Evolutionary conservation across 495 filamentous ascomycete genomes (phyloP), one percentile per base, ranked within the genome.

Genomic region (Terfezia boudieri): DNA sequence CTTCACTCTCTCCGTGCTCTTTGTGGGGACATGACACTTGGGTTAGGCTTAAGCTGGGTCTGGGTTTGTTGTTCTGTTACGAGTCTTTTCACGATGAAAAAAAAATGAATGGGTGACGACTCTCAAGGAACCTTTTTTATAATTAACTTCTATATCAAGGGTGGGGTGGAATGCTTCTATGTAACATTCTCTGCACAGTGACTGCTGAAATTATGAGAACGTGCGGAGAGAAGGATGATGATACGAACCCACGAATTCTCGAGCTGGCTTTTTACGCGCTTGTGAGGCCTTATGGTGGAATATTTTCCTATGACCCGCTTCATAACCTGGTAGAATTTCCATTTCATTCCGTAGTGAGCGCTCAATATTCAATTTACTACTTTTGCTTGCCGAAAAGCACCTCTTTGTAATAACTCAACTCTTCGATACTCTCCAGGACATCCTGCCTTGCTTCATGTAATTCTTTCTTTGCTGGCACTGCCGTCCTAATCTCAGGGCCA

Each of bases 401-500:
- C 32, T 75, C 64, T 61, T 75, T 77, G 67, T 92, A 98, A 65
- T 83, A 94, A 56, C 71, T 74, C 59, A 89, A 86, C 68, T 98
- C 90, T 53, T 74, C 80, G 58, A 98, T 94, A 66, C 88, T 94
- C 67, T 98, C 90, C 38, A 95, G 65, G 61, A 98, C 95, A 70
- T 98, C 90, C 56, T 81, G 78, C 57, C 76, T 74, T 0, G 90
- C 90, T 67, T 89, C 74, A 71, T 98, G 90, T 16, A 84, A 68
- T 50, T 72, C 73, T 58, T 74, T 74, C 70, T 98, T 98, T 52
- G 59, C 62, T 3, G 90, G 90, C 14, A 75, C 77, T 43, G 68
- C 66, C 51, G 61, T 55, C 52, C 85, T 56, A 35, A 86, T 60
- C 37, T 76, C 73, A 35, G 71, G 66, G 14, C 74, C 71, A 41